Evolutionary conservation across 108 stramenopile species (phyloP), one percentile per base, ranked within the genome.

Genomic region (Cyclotella distinguenda): DNA sequence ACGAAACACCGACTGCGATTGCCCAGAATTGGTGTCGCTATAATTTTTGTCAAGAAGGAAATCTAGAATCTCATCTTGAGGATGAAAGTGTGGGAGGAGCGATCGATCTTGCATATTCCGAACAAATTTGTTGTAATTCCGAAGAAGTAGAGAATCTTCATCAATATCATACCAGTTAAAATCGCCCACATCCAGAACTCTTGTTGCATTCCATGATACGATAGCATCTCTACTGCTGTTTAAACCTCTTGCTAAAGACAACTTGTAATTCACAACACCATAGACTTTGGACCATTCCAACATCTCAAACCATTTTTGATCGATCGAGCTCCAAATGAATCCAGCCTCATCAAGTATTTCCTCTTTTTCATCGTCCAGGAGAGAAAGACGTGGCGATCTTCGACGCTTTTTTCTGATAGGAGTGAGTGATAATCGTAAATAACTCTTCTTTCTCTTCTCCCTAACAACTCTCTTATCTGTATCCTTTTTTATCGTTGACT

Each of bases 231-330:
- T 11, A 26, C 43, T 33, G 28, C 22, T 23, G 31, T 58, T 50
- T 30, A 7, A 35, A 48, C 27, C 47, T 43, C 48, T 36, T 23
- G 42, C 47, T 31, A 50, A 56, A 16, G 46, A 59, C 35, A 76
- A 34, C 23, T 62, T 32, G 44, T 63, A 44, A 30, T 68, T 76
- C 33, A 59, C 61, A 33, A 76, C 62, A 2, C 39, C 74, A 64
- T 76, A 76, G 6, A 64, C 66, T 56, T 76, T 76, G 46, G 67
- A 61, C 74, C 74, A 76, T 44, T 76, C 74, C 30, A 76, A 43
- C 74, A 76, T 76, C 47, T 68, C 67, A 15, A 64, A 66, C 74
- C 74, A 76, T 63, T 68, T 68, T 44, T 48, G 60, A 35, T 76
- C 74, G n/a, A 58, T 62, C 22, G 66, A 53, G 45, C 52, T 76